A percentile compares a stretch with the other conserved stretches of the same genome.
Evolutionary conservation across 257 asterid genomes (phyloP).

Genomic region (Solanum appendiculatum): DNA sequence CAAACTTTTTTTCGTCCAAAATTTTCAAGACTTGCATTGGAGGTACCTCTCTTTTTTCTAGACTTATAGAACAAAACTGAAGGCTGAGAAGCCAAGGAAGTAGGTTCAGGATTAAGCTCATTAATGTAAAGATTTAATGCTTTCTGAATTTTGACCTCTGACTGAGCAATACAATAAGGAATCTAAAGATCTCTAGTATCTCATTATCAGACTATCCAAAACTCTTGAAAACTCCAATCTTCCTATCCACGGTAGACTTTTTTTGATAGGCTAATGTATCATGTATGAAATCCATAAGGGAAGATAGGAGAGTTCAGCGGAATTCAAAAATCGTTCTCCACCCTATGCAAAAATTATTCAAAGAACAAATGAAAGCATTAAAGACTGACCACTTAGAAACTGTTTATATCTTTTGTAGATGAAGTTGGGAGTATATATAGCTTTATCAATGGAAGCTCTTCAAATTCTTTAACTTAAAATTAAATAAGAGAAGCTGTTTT

Average conservation of each 20-base stretch:
- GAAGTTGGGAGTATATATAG: not conserved
- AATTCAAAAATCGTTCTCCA: not conserved
- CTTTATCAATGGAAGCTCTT: not conserved
- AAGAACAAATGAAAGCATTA: not conserved
- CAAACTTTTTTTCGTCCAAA: constrained; percentile 7
- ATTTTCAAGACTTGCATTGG: not conserved
- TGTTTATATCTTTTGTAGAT: not conserved
- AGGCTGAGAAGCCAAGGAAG: not conserved
- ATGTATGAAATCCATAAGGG: not conserved
- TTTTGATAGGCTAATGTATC: not conserved
- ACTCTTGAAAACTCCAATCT: not conserved
- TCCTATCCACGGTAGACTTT: not conserved
- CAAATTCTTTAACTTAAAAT: not conserved
- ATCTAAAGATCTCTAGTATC: too few species aligned
- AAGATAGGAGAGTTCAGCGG: not conserved
- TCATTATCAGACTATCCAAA: not conserved
- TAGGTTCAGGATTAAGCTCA: not conserved
- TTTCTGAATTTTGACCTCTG: not conserved
- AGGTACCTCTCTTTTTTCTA: constrained; percentile 9
- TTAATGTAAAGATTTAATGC: not conserved
- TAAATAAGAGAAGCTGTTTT: not conserved
- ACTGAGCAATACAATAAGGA: too few species aligned
- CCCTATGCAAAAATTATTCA: not conserved
- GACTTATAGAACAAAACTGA: not conserved
- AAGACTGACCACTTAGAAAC: not conserved